Base-by-base conservation (phyloP, 305 asterid genomes). In the Stenogyne calaminthoides region DNA sequence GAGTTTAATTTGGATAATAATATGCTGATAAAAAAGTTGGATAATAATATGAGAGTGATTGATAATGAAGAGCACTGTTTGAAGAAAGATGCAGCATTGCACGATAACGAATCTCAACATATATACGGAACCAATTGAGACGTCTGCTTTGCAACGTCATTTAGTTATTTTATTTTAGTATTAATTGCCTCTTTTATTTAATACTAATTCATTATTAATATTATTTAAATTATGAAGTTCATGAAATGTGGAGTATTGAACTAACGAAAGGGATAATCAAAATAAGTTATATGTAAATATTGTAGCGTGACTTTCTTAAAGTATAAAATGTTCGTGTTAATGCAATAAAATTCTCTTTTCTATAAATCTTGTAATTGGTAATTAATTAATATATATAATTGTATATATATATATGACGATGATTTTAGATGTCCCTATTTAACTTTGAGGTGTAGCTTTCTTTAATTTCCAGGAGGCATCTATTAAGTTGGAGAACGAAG, bases 91-190 rank as follows among this genome's bases (percentile, higher is more conserved):
- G 61, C 55, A 76, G 61, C 55, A 76, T 67, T 76, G 72, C 83
- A 80, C 89, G 81, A 82, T 79, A 82, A 82, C 91, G 96, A 90
- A 77, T 90, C 91, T 86, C 86, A 81, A 86, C 92, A 86, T 81
- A 66, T 56, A 62, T 86, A 86, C 85, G 81, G 85, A 74, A 76
- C 74, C 61, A 74, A 74, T 37, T n/a, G 81, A 60, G 81, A 78
- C 81, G 78, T 80, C 78, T 77, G 73, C 73, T 65, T 36, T n/a
- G n/a, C n/a, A n/a, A n/a, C n/a, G n/a, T n/a, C n/a, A n/a, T n/a
- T n/a, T n/a, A n/a, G n/a, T n/a, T n/a, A n/a, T n/a, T n/a, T n/a
- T n/a, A n/a, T n/a, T n/a, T n/a, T n/a, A n/a, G n/a, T n/a, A n/a
- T n/a, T n/a, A n/a, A n/a, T n/a, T n/a, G n/a, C n/a, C n/a, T n/a